Percentiles rank a stretch among this genome's conserved stretches.
Evolutionary conservation across 495 filamentous ascomycete genomes (phyloP).

Genomic region (Geopyxis carbonaria): DNA sequence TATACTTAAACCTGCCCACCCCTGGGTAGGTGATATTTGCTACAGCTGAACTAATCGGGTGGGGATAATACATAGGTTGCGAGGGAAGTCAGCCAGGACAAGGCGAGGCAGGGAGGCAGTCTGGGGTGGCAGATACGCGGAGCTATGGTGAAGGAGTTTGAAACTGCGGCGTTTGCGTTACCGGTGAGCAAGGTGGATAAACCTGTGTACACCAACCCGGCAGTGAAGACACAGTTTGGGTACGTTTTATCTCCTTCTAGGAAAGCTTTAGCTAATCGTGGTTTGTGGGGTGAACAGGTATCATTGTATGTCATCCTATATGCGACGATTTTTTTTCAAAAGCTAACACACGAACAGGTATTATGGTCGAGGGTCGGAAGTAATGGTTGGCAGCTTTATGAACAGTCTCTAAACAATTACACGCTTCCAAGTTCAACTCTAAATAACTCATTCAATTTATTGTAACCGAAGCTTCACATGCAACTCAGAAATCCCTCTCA

Average conservation of each 20-base stretch:
- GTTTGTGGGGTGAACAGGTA: not conserved
- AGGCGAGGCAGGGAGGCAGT: slow-evolving; percentile 22
- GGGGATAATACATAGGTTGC: no score
- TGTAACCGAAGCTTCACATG: no score
- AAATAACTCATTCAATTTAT: no score
- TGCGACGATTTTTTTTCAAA: not conserved
- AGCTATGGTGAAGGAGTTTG: slow-evolving; percentile 20
- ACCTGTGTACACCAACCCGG: slow-evolving; percentile 19
- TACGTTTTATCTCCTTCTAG: not conserved
- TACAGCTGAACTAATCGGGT: not conserved
- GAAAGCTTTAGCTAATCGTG: not conserved
- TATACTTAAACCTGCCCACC: not conserved
- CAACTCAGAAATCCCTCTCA: no score
- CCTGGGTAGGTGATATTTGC: not conserved
- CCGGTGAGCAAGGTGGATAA: slow-evolving; percentile 20
- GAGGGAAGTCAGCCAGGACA: slow-evolving; percentile 21
- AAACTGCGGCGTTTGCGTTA: slow-evolving; percentile 20
- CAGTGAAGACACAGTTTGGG: slow-evolving; percentile 22
- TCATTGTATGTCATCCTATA: slow-evolving; percentile 19
- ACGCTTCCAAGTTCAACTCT: no score
- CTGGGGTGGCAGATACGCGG: slow-evolving; percentile 23
- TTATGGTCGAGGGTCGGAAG: slow-evolving; percentile 23
- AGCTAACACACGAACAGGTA: not conserved
- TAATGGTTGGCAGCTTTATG: not conserved
- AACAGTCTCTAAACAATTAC: no score